Base-by-base conservation (phyloP, 2,329 filamentous ascomycete genomes). In the Botrytis fabae region DNA sequence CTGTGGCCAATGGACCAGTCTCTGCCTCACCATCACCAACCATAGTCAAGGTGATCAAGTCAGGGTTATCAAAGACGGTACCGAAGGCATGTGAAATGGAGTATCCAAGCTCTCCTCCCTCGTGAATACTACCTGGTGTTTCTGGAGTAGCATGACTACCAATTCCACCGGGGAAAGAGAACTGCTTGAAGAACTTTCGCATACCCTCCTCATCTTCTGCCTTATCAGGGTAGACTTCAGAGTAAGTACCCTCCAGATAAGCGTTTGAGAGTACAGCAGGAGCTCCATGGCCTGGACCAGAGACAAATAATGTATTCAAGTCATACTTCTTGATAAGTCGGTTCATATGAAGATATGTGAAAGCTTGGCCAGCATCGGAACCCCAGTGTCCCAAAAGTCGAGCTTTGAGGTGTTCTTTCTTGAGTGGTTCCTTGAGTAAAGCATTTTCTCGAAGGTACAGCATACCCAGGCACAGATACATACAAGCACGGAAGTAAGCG, bases 1-100 rank as follows among this genome's bases (percentile, higher is more conserved):
- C 90, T 1, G 92, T 93, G 40, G 92, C 92, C 63, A 94, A 84
- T 28, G 92, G 92, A 0, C 92, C 92, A 1, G 92, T 94, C 83
- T 95, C 92, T n/a, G 91, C 87, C 82, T 95, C 92, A 73, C 92
- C 92, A 77, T 95, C 92, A 71, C 92, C 92, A 16, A 95, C 92
- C 85, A 94, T 92, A 46, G 91, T 93, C 74, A 94, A 79, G 10
- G 92, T 88, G 79, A 95, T 94, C 71, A 94, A 85, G 75, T 93
- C 82, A 0, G 92, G 92, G 80, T 94, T 84, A 79, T 94, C 92
- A 75, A 90, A 94, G 69, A 95, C 92, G 12, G 90, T 85, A 59
- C 92, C 92, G 76, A 94, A 95, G 70, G 92, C 92, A 79, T 94
- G 92, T 0, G 91, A 93, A 76, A 95, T 86, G 14, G 91, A 91